Conservation (phyloP, 2,329 filamentous ascomycete species). For the Exophiala sideris region DNA sequence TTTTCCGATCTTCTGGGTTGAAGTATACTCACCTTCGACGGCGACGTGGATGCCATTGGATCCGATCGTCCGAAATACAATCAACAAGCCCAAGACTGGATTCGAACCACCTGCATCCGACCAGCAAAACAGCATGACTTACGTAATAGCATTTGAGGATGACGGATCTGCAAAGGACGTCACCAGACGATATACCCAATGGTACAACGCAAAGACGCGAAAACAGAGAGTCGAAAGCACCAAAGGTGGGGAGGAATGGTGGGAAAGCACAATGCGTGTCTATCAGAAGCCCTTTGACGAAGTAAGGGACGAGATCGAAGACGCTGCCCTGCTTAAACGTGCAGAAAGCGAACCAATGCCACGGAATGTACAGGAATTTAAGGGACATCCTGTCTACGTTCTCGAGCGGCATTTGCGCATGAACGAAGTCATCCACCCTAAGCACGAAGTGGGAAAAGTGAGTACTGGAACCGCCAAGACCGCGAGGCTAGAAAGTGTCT, state of each 20-base stretch:
- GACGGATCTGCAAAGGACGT: conserved; percentile 79
- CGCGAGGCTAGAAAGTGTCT: conserved; percentile 69
- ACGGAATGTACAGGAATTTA: conserved; percentile 80
- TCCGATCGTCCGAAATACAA: conserved; percentile 72
- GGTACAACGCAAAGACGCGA: conserved; percentile 85
- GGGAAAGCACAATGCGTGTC: conserved; percentile 43
- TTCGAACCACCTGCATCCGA: conserved; percentile 83
- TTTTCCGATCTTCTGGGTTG: conserved; percentile 90
- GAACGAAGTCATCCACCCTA: conserved; percentile 77
- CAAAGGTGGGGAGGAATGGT: conserved; percentile 56
- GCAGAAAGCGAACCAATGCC: conserved; percentile 80
- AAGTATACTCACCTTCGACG: conserved; percentile 78
- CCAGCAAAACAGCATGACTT: conserved; percentile 70
- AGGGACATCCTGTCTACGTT: conserved; percentile 77
- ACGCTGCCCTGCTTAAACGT: conserved; percentile 67
- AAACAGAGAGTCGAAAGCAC: conserved; percentile 73
- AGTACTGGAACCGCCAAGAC: conserved; percentile 57
- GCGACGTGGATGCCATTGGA: conserved; percentile 93
- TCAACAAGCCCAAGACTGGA: conserved; percentile 66
- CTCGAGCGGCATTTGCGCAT: conserved; percentile 79
- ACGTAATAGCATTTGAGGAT: conserved; percentile 80
- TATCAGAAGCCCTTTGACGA: conserved; percentile 44
- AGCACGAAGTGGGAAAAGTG: conserved; percentile 72
- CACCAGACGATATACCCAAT: conserved; percentile 80
- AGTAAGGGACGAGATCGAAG: conserved; percentile 80